phyloP scores from a whole-genome alignment of 352 stramenopile species.

The Pythium phragmiticola region DNA sequence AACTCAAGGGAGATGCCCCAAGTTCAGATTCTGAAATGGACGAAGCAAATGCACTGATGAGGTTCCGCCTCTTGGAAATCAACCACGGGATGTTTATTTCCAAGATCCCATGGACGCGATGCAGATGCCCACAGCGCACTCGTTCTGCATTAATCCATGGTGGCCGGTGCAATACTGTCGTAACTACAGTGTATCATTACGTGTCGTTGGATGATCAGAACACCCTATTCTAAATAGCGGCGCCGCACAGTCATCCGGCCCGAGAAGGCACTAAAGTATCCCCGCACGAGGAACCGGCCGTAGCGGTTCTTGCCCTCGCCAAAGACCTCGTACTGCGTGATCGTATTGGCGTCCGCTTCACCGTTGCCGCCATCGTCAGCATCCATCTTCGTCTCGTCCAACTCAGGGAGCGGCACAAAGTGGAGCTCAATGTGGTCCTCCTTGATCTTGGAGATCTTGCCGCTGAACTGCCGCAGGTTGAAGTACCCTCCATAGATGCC shows the following conservation, averaged over 20 bases:
- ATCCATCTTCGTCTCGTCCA: not conserved
- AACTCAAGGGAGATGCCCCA: slow-evolving; percentile 1
- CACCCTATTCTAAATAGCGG: slow-evolving; percentile 48
- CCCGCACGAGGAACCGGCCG: slow-evolving; percentile 65
- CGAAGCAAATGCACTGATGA: not conserved
- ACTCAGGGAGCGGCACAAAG: slow-evolving; percentile 47
- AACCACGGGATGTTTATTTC: no score
- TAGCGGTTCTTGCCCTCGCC: slow-evolving; percentile 67
- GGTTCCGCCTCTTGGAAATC: no score
- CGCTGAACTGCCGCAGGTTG: slow-evolving; percentile 71
- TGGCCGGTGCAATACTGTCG: no score
- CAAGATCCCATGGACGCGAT: no score
- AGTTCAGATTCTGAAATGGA: no score
- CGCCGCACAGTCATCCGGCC: slow-evolving; percentile 52
- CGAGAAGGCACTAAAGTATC: slow-evolving; percentile 49
- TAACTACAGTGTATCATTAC: no score
- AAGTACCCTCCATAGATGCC: slow-evolving; percentile 73
- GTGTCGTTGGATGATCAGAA: no score
- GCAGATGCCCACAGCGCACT: no score
- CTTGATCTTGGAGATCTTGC: slow-evolving; percentile 49
- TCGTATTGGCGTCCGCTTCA: slow-evolving; percentile 28
- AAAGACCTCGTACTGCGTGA: slow-evolving; percentile 53
- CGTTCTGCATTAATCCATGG: no score
- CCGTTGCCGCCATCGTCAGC: slow-evolving; percentile 18
- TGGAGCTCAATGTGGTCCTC: slow-evolving; percentile 67